Percentiles rank a stretch among this genome's conserved stretches.
Evolutionary conservation across 192 early-diverging fungal genomes (phyloP).

Genomic region (Diversispora eburnea): DNA sequence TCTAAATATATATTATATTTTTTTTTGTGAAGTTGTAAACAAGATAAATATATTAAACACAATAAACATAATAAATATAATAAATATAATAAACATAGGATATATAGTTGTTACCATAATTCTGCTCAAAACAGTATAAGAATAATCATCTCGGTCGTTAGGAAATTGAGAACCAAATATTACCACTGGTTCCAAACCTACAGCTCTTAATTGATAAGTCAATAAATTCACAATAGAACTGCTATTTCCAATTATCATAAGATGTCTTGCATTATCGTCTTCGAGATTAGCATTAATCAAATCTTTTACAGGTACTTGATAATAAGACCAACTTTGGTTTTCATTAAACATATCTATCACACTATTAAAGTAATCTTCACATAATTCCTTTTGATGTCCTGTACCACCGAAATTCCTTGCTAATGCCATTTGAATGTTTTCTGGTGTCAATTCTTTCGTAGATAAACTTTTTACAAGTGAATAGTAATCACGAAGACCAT

Average conservation of each 20-base stretch:
- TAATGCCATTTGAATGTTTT: constrained; percentile 8
- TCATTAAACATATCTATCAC: background rate
- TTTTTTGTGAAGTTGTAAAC: background rate
- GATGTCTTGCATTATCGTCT: constrained; percentile 12
- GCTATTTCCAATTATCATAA: constrained; percentile 26
- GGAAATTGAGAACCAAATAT: constrained; percentile 6
- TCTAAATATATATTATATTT: constrained; percentile 5
- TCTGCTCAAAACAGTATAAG: constrained; percentile 24
- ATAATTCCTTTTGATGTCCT: background rate
- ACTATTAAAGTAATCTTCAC: background rate
- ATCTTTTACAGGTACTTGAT: background rate
- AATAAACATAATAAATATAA: background rate
- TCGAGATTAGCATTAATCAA: constrained; percentile 4
- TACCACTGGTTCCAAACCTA: constrained; percentile 12
- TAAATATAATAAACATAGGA: background rate
- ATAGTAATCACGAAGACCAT: constrained; percentile 18
- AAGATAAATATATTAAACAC: background rate
- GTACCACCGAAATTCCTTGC: constrained; percentile 25
- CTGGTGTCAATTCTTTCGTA: background rate
- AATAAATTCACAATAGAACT: background rate
- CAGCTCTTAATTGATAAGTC: background rate
- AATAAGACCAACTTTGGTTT: background rate
- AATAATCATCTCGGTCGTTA: constrained; percentile 25
- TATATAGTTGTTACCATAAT: constrained; percentile 23
- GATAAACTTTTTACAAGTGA: background rate